Conservation (phyloP, 331 rosid genomes). For the Acacia concinna region DNA sequence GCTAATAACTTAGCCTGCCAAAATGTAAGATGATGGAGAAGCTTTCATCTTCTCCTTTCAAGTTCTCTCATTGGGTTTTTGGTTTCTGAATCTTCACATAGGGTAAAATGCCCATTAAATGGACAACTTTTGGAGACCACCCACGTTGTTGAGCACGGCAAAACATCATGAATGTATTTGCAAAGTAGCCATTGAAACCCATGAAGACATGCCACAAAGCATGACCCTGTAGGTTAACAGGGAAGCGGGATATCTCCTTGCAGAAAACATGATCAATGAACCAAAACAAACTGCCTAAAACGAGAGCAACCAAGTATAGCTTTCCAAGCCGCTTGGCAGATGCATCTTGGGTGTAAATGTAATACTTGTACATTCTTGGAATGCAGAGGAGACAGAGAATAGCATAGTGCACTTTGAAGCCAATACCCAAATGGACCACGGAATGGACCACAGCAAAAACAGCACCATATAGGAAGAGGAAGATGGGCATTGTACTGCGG, state of each 20-base stretch:
- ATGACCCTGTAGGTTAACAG: constrained; percentile 76
- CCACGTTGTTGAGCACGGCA: constrained; percentile 86
- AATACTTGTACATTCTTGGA: constrained; percentile 93
- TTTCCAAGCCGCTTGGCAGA: constrained; percentile 66
- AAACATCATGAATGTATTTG: constrained; percentile 91
- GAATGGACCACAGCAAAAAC: constrained; percentile 62
- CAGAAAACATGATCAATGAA: constrained; percentile 61
- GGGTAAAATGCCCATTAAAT: constrained; percentile 65
- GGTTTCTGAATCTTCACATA: constrained; percentile 80
- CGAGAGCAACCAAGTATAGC: constrained; percentile 57
- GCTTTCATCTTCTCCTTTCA: constrained; percentile 28
- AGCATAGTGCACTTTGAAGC: constrained; percentile 74
- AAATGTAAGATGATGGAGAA: constrained; percentile 32
- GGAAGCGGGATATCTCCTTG: constrained; percentile 63
- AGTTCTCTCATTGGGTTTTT: constrained; percentile 57
- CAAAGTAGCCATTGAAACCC: constrained; percentile 71
- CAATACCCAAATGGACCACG: constrained; percentile 55
- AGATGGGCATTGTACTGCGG: constrained; percentile 82
- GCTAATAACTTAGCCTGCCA: constrained; percentile 29
- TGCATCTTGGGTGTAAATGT: constrained; percentile 58
- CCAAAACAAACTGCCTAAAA: constrained; percentile 75
- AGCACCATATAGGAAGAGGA: constrained; percentile 76
- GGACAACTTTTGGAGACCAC: constrained; percentile 63
- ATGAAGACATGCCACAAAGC: constrained; percentile 85
- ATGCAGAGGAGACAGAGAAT: constrained; percentile 74